phyloP scores from a whole-genome alignment of 192 early-diverging fungal genomes.

The Podila clonocystis region DNA sequence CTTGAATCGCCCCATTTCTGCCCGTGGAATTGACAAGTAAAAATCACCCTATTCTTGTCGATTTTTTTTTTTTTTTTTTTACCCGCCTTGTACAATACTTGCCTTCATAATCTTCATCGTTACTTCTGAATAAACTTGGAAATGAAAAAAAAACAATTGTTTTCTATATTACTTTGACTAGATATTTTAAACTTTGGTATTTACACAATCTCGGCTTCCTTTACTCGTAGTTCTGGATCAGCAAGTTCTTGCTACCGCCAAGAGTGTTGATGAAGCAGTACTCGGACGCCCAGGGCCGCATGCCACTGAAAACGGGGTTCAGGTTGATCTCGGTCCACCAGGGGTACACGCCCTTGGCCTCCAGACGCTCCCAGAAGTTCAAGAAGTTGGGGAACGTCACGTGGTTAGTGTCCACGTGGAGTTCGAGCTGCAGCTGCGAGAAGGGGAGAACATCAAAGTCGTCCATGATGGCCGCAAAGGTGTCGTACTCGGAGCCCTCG shows the following conservation, averaged over 20 bases:
- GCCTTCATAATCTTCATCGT: background rate
- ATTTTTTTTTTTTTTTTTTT: background rate
- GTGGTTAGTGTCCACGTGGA: slow-evolving; percentile 14
- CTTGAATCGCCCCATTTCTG: slow-evolving; percentile 13
- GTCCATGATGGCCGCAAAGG: slow-evolving; percentile 41
- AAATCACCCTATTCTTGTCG: background rate
- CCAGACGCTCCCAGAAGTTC: slow-evolving; percentile 42
- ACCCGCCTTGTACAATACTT: background rate
- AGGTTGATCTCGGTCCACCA: slow-evolving; percentile 39
- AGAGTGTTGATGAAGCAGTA: slow-evolving; percentile 43
- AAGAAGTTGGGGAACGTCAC: slow-evolving; percentile 19
- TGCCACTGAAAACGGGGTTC: slow-evolving; percentile 20
- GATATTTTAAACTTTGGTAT: background rate
- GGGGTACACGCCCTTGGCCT: slow-evolving; percentile 36
- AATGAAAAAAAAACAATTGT: background rate
- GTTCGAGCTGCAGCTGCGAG: slow-evolving; percentile 39
- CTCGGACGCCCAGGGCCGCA: slow-evolving; percentile 27
- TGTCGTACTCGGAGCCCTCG: slow-evolving; percentile 33
- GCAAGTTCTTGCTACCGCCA: slow-evolving; percentile 35
- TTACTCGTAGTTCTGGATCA: slow-evolving; percentile 42
- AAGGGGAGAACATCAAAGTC: slow-evolving; percentile 45
- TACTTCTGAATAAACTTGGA: background rate
- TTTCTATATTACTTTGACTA: background rate
- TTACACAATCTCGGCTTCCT: background rate
- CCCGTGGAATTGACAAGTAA: background rate